Conservation (phyloP, 345 rosid genomes). For the Linum usitatissimum region DNA sequence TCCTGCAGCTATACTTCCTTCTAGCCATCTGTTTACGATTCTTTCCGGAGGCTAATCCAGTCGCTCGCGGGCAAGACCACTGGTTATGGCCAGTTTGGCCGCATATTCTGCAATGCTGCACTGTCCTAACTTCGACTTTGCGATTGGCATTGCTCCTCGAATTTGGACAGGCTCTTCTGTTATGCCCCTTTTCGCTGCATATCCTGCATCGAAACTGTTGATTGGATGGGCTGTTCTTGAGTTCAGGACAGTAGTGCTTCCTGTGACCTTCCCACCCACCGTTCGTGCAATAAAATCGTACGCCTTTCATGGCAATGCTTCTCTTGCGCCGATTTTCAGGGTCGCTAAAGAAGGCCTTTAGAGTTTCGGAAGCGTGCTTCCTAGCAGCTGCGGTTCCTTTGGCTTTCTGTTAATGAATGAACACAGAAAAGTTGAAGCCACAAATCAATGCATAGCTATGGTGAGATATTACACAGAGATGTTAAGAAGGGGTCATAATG, state of each 20-base stretch:
- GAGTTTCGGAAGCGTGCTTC: constrained; percentile 59
- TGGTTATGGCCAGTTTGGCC: constrained; percentile 57
- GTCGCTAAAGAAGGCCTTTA: constrained; percentile 70
- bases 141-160: constrained; percentile 22
- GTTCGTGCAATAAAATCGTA: constrained; percentile 52
- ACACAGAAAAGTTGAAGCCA: neutral
- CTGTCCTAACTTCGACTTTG: constrained; percentile 20
- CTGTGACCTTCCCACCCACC: constrained; percentile 92
- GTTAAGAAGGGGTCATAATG: neutral
- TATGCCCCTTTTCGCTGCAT: constrained; percentile 78
- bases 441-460: neutral
- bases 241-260: constrained; percentile 73
- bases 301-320: constrained; percentile 92
- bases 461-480: neutral
- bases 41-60: constrained; percentile 8
- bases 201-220: constrained; percentile 49
- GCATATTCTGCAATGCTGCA: constrained; percentile 40
- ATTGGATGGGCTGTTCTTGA: constrained; percentile 29
- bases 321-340: constrained; percentile 71
- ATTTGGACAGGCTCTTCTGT: constrained; percentile 64
- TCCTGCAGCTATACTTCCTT: neutral
- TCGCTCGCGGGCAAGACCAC: constrained; percentile 45
- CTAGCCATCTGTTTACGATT: neutral
- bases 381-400: constrained; percentile 83
- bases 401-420: constrained; percentile 42